A percentile compares a stretch with the other conserved stretches of the same genome.
These are phyloP conservation scores for Magnaporthiopsis incrustans DNA, from an alignment of 2,329 filamentous ascomycete genomes.

Conservation along the genomic window DNA sequence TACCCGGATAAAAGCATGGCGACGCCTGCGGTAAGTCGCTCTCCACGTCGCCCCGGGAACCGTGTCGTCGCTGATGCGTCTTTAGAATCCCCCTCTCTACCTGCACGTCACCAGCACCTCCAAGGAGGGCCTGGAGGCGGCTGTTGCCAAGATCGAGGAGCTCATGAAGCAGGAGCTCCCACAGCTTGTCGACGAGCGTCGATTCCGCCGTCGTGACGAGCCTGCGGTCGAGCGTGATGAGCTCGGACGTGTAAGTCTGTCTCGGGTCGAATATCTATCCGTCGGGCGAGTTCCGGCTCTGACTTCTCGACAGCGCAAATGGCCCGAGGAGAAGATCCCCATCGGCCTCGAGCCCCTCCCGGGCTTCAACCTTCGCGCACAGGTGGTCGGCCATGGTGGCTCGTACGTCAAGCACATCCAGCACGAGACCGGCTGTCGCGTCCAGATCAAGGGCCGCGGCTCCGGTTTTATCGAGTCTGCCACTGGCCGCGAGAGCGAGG, in stretches of 20 bases:
- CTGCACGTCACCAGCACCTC: conserved; percentile 90
- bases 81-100: conserved; percentile 83
- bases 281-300: neutral
- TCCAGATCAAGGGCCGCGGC: conserved; percentile 95
- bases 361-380: conserved; percentile 91
- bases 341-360: conserved; percentile 85
- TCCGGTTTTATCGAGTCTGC: conserved; percentile 88
- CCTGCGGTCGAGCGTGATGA: conserved; percentile 69
- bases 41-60: neutral
- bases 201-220: conserved; percentile 69
- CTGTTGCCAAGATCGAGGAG: conserved; percentile 82
- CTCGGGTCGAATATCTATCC: conserved; percentile 7
- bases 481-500: conserved; percentile 85
- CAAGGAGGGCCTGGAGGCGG: conserved; percentile 85
- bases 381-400: conserved; percentile 90
- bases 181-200: conserved; percentile 87
- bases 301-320: conserved; percentile 62
- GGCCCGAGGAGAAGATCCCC: conserved; percentile 92
- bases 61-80: conserved; percentile 10
- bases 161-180: conserved; percentile 94
- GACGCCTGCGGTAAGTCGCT: conserved; percentile 70
- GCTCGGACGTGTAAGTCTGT: conserved; percentile 65
- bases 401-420: conserved; percentile 98
- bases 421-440: conserved; percentile 86
- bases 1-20: conserved; percentile 98